phyloP scores from a whole-genome alignment of 805 yeast genomes.

The Sugiyamaella boreocaroliniensis region DNA sequence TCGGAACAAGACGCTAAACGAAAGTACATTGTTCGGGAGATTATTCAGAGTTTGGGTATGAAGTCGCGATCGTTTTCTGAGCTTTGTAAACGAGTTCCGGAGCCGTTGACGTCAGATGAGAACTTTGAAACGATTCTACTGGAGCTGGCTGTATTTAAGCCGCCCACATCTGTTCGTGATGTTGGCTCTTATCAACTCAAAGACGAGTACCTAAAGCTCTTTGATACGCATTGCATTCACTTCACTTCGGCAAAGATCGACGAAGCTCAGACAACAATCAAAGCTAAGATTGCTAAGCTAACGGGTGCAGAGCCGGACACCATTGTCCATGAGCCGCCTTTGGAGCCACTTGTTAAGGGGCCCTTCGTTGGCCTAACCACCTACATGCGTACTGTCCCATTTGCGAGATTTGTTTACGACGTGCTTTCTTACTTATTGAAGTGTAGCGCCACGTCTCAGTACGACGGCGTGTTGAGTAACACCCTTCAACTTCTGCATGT shows the following conservation, averaged over 20 bases:
- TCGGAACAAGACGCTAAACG: constrained; percentile 43
- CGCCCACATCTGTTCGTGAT: constrained; percentile 54
- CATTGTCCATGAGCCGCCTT: constrained; percentile 51
- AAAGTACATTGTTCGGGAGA: constrained; percentile 53
- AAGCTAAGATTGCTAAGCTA: constrained; percentile 39
- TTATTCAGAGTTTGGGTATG: constrained; percentile 79
- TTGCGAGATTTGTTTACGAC: constrained; percentile 21
- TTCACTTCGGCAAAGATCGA: constrained; percentile 73
- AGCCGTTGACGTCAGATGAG: constrained; percentile 64
- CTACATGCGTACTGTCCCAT: constrained; percentile 25
- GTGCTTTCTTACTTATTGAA: constrained; percentile 16
- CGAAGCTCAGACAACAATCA: constrained; percentile 65
- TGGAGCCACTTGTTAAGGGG: constrained; percentile 27
- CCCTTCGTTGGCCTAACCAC: constrained; percentile 27
- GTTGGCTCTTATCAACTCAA: constrained; percentile 64
- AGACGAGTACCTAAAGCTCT: constrained; percentile 41
- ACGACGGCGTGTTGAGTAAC: constrained; percentile 54
- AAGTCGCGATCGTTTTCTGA: constrained; percentile 66
- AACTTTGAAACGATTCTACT: constrained; percentile 58
- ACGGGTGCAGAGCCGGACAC: constrained; percentile 38
- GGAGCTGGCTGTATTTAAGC: constrained; percentile 52
- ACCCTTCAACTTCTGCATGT: constrained; percentile 65
- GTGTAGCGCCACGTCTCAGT: constrained; percentile 31
- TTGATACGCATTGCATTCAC: constrained; percentile 81
- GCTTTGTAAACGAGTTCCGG: constrained; percentile 63